Evolutionary conservation across 352 stramenopile species (phyloP), one percentile per base, ranked within the genome.

Genomic region (Plasmopara muralis): DNA sequence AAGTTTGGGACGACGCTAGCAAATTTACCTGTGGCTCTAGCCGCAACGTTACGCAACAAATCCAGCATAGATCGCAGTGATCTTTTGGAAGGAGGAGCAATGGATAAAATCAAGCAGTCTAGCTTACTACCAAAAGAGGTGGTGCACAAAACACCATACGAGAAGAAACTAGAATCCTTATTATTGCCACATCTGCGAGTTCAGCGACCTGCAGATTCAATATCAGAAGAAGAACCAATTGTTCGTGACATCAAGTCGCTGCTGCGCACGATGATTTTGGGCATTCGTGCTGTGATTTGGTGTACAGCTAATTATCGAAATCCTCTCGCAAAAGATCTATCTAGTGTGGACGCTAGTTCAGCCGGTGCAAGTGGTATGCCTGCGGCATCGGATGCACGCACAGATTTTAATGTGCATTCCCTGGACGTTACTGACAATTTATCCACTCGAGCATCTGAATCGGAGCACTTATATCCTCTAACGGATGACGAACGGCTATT

Each of bases 281-380:
- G 96, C 12, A 90, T 98, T 37, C 98, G 98, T 51, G 98, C 93
- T 9, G 77, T 99, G 5, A 97, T 99, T 46, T 99, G 93, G 89
- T 99, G 96, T 68, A 97, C 98, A 10, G 85, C 82, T 33, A 97
- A 97, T 68, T 95, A 95, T 55, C 79, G 85, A 18, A 93, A 93
- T 52, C 82, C 85, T n/a, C 70, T 91, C 14, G 84, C 77, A 37
- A 85, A 93, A 64, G 59, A 95, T 61, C 43, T 93, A 44, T 90
- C 80, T 13, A 87, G 73, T 0, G 85, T 88, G 28, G 84, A 94
- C 43, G 76, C 80, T 0, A 71, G 70, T 16, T 55, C 66, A 39
- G 47, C 64, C 28, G 72, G 75, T 47, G 62, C 49, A 43, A 61
- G 53, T 64, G 55, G 55, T 15, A 54, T 64, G 10, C 48, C 62